Percentiles rank a stretch among this genome's conserved stretches.
These are phyloP conservation scores for Haplographium delicatum DNA, from an alignment of 495 filamentous ascomycete genomes.

Conservation along the genomic window DNA sequence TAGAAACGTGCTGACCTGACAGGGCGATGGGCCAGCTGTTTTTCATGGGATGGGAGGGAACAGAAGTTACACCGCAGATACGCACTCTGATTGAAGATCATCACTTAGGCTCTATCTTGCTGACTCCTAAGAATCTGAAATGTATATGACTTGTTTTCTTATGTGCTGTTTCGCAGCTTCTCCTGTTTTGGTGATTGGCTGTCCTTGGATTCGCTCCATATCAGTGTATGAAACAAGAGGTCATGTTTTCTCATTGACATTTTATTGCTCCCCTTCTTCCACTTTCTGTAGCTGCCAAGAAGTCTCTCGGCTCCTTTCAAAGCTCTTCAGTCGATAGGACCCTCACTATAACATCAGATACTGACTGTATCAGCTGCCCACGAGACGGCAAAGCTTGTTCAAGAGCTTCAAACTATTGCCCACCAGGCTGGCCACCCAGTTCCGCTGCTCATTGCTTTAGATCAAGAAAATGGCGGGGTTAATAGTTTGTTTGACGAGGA, in stretches of 20 bases:
- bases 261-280: no score
- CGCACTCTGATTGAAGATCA: constrained; percentile 78
- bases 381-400: constrained; percentile 72
- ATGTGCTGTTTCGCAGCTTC: not conserved
- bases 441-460: constrained; percentile 76
- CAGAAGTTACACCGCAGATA: constrained; percentile 79
- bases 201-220: no score
- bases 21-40: constrained; percentile 81
- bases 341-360: constrained; percentile 1
- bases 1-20: constrained; percentile 24
- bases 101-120: constrained; percentile 74
- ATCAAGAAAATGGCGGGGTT: constrained; percentile 93
- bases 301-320: no score
- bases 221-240: not conserved
- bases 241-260: constrained; percentile 1
- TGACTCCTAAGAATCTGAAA: constrained; percentile 89
- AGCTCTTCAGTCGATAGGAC: not conserved
- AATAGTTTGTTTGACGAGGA: constrained; percentile 91
- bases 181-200: no score
- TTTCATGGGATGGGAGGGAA: constrained; percentile 79
- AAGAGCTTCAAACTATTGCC: constrained; percentile 83
- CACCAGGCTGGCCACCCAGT: constrained; percentile 81
- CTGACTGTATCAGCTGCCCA: constrained; percentile 58
- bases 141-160: constrained; percentile 47
- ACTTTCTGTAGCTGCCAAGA: no score